Evolutionary conservation across 352 stramenopile species (phyloP).

Genomic region (Phytophthora pisi): DNA sequence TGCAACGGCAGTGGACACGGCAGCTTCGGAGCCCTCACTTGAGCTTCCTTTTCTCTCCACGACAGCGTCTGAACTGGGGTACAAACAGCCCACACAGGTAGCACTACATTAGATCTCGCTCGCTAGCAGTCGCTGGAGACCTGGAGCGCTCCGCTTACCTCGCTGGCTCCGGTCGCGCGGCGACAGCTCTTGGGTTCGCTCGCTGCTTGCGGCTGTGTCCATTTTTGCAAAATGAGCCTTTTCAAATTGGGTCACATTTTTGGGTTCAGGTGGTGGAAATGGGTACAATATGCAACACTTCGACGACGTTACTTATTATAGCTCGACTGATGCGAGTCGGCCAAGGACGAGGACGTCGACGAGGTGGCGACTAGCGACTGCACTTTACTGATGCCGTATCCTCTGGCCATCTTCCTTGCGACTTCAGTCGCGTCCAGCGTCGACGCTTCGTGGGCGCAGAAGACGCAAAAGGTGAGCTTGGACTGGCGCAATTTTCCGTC

Average conservation of each 20-base stretch:
- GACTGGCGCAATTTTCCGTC: background rate
- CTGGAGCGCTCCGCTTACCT: background rate
- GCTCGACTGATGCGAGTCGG: background rate
- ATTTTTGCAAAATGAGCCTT: background rate
- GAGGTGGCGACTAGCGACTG: background rate
- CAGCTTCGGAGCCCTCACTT: too few species aligned
- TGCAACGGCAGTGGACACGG: too few species aligned
- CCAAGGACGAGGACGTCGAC: background rate
- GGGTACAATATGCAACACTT: background rate
- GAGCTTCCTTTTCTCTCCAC: background rate
- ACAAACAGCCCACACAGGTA: background rate
- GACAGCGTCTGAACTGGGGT: background rate
- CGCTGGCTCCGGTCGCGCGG: background rate
- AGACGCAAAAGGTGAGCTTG: background rate
- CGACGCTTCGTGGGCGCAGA: background rate
- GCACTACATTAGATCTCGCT: background rate
- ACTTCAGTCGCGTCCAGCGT: constrained; percentile 10
- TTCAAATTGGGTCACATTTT: background rate
- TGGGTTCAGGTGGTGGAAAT: background rate
- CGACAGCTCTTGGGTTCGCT: background rate
- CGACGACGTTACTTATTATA: background rate
- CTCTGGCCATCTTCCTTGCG: constrained; percentile 5
- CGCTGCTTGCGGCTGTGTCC: background rate
- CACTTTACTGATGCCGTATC: background rate
- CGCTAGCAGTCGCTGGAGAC: background rate